Conservation (phyloP, 1,284 basidiomycete species). For the Trametes hirsuta region DNA sequence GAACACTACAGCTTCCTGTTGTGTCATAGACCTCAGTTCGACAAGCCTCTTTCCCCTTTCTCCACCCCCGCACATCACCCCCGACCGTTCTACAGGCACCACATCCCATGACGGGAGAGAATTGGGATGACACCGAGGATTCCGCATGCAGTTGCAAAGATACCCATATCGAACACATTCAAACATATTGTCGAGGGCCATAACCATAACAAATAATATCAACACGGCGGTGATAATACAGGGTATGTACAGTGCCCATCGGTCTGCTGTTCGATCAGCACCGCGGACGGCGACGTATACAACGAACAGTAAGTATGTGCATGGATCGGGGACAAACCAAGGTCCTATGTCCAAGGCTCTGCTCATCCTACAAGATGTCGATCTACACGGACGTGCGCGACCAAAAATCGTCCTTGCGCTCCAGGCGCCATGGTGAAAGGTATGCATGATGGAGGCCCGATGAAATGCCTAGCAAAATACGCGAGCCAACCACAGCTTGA, state of each 20-base stretch:
- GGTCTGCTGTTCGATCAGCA: not conserved
- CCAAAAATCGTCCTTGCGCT: conserved; percentile 14
- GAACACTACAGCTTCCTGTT: conserved; percentile 22
- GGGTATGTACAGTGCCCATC: conserved; percentile 18
- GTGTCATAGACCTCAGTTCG: conserved; percentile 6
- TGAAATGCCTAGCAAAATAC: conserved; percentile 52
- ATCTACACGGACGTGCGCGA: conserved; percentile 16
- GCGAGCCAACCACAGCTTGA: conserved; percentile 71
- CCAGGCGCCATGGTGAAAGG: conserved; percentile 12
- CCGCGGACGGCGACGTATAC: conserved; percentile 9
- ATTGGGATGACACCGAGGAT: not conserved
- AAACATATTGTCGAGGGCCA: not conserved
- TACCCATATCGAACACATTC: not conserved
- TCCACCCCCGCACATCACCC: not conserved
- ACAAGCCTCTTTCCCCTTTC: conserved; percentile 12
- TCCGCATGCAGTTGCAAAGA: too few relatives aligned
- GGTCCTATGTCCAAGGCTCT: conserved; percentile 9
- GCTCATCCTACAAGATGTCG: conserved; percentile 7
- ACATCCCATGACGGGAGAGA: not conserved
- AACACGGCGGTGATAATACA: conserved; percentile 21
- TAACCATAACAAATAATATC: conserved; percentile 25
- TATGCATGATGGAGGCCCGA: not conserved
- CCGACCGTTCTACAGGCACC: not conserved
- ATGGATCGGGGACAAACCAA: conserved; percentile 9
- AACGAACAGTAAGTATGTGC: not conserved